Base-by-base conservation (phyloP, 768 basidiomycete genomes). In the Podaxis mareebaensis region DNA sequence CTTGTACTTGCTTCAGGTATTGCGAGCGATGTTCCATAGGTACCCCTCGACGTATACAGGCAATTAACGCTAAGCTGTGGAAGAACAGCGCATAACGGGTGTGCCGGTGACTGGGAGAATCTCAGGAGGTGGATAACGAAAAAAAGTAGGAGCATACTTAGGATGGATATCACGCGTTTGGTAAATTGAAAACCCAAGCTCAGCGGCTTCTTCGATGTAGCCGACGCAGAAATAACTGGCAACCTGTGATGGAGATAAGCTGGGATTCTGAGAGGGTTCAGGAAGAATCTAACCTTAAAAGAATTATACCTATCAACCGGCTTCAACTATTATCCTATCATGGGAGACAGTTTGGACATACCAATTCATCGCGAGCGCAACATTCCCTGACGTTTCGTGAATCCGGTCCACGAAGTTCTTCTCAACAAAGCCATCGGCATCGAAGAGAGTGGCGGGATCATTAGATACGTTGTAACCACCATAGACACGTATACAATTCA, bases 1-100 rank as follows among this genome's bases (percentile, higher is more conserved):
- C 72, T 20, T 78, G 77, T 51, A 90, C 77, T 70, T 92, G 90
- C 7, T 76, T 73, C 52, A 87, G 58, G 69, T 89, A 90, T 15
- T 69, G 70, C 0, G 65, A 64, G 77, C 48, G 73, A 65, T 4
- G 77, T 74, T 13, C 72, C 73, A 3, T 78, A 57, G 2, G 83
- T 62, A 7, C 73, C 67, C 3, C 81, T 56, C 78, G 75, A 38
- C 88, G 80, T 38, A 90, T 68, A 67, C 84, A 86, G 3, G 83
- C 81, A 55, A 89, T 81, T 74, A 92, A 72, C 3, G 90, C 84
- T 39, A 92, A 78, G 66, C 81, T 87, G 69, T 91, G 89, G 71
- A 88, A 90, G 74, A 89, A 91, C 3, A 89, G 75, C 0, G 80
- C 81, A 70, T 85, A 90, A 53, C 89, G 88, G 51, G 83, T 82